These are phyloP conservation scores for Vanrija sp. DNA, from an alignment of 1,284 basidiomycete genomes.

Conservation along the genomic window DNA sequence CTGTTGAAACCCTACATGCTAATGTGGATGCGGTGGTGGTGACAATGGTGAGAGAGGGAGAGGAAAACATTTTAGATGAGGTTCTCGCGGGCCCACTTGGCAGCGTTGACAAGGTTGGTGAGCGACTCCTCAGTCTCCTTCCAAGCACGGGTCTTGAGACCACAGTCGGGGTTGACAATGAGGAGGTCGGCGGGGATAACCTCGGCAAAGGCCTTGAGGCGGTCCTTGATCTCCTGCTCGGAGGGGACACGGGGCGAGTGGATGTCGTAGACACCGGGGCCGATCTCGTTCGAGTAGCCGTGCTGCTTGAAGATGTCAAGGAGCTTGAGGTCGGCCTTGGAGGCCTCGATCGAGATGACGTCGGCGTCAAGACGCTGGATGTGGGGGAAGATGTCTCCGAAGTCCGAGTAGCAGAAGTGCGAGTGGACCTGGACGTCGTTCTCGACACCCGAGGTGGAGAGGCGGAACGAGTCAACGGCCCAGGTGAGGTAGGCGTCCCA, in stretches of 20 bases:
- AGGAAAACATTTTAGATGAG: constrained; percentile 58
- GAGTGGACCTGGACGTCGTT: constrained; percentile 93
- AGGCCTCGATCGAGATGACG: constrained; percentile 98
- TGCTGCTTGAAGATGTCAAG: constrained; percentile 91
- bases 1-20: constrained; percentile 19
- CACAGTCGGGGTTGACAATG: constrained; percentile 85
- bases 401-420: constrained; percentile 74
- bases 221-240: constrained; percentile 90
- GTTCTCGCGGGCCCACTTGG: constrained; percentile 79
- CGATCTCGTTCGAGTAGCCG: constrained; percentile 97
- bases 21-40: constrained; percentile 7
- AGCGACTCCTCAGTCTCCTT: constrained; percentile 87
- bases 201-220: constrained; percentile 76
- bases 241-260: constrained; percentile 98
- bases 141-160: constrained; percentile 87
- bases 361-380: constrained; percentile 98
- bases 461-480: constrained; percentile 97
- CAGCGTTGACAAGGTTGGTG: constrained; percentile 79
- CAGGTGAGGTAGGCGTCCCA: constrained; percentile 93
- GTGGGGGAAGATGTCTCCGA: constrained; percentile 96
- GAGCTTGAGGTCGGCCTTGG: constrained; percentile 97
- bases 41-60: not conserved
- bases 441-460: constrained; percentile 87
- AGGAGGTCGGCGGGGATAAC: constrained; percentile 74
- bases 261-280: constrained; percentile 98